Conservation (phyloP, 768 basidiomycete species). For the Tephrocybe rancida region DNA sequence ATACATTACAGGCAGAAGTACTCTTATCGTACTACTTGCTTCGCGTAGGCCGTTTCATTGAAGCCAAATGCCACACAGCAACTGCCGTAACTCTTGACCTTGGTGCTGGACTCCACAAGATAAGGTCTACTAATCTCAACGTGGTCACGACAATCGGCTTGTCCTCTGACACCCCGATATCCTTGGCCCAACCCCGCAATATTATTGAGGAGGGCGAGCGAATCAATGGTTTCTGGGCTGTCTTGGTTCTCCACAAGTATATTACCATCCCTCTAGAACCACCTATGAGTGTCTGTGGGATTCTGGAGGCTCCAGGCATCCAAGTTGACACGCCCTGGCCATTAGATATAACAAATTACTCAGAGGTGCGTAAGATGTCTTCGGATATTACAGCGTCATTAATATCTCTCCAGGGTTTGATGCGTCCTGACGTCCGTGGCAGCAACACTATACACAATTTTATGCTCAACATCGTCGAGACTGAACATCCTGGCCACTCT, state of each 20-base stretch:
- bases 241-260: constrained; percentile 58
- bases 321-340: constrained; percentile 60
- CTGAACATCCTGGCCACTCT: constrained; percentile 34
- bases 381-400: constrained; percentile 12
- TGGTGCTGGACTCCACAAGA: constrained; percentile 49
- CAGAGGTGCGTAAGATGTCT: constrained; percentile 32
- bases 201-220: constrained; percentile 65
- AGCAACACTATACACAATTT: constrained; percentile 53
- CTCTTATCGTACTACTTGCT: constrained; percentile 71
- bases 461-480: constrained; percentile 36
- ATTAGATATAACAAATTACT: constrained; percentile 40
- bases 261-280: constrained; percentile 56
- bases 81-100: constrained; percentile 54
- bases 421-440: constrained; percentile 45
- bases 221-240: constrained; percentile 69
- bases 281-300: constrained; percentile 54
- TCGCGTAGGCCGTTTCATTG: constrained; percentile 56
- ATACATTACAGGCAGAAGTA: constrained; percentile 62
- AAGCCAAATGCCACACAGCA: constrained; percentile 60
- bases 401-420: constrained; percentile 36
- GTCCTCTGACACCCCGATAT: constrained; percentile 43
- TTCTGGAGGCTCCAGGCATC: constrained; percentile 51
- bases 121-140: constrained; percentile 38
- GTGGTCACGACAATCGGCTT: constrained; percentile 39
- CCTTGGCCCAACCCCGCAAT: constrained; percentile 41